phyloP scores from a whole-genome alignment of 768 basidiomycete genomes.

The Suillus subluteus region DNA sequence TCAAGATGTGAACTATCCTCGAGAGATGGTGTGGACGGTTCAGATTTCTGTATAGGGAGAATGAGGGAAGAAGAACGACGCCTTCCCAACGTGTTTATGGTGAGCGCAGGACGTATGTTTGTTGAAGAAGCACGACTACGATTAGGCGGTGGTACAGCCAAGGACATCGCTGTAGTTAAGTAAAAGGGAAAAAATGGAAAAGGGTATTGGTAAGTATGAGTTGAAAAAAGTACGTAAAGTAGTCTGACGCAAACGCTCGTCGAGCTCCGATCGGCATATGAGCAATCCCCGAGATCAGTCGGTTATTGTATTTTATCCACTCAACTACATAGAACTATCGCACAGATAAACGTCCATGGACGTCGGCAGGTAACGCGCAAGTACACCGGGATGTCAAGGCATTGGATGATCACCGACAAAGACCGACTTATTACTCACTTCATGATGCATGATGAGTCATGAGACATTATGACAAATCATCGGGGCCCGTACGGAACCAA shows the following conservation, averaged over 20 bases:
- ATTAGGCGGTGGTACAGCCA: constrained; percentile 44
- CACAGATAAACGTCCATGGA: background rate
- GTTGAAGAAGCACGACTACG: constrained; percentile 65
- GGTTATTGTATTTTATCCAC: background rate
- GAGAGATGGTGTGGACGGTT: constrained; percentile 16
- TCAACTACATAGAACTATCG: background rate
- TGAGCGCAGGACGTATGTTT: constrained; percentile 54
- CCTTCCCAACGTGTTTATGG: constrained; percentile 56
- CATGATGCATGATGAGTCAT: too few relatives aligned
- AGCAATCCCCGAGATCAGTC: background rate
- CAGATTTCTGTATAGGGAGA: constrained; percentile 31
- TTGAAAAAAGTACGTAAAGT: background rate
- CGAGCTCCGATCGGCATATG: constrained; percentile 5
- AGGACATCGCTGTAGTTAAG: constrained; percentile 31
- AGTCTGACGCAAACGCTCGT: background rate
- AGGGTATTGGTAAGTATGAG: background rate
- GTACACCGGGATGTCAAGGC: background rate
- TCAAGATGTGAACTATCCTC: constrained; percentile 5
- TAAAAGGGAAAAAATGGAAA: constrained; percentile 3
- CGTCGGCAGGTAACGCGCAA: background rate
- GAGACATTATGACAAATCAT: background rate
- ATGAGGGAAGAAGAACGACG: constrained; percentile 56
- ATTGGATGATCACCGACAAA: too few relatives aligned
- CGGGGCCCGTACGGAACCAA: background rate
- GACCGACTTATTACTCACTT: too few relatives aligned